Percentiles rank a stretch among this genome's conserved stretches.
These are phyloP conservation scores for Kwoniella shivajii DNA, from an alignment of 1,284 basidiomycete species.

Conservation along the genomic window DNA sequence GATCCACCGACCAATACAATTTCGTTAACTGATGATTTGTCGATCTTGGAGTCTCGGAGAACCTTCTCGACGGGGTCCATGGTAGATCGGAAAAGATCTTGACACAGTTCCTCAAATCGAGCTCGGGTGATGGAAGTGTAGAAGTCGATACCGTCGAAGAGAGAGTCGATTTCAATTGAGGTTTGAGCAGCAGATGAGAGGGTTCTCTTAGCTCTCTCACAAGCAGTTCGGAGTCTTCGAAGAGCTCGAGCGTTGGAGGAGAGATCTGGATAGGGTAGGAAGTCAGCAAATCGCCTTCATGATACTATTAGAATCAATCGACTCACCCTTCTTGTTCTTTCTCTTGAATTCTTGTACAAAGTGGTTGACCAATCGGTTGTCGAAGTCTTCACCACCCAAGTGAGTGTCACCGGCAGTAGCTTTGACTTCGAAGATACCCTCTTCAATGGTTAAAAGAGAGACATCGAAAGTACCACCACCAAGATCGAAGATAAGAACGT, in stretches of 20 bases:
- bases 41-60: conserved; percentile 96
- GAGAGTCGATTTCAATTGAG: conserved; percentile 97
- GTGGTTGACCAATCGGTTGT: conserved; percentile 94
- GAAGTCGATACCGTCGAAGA: conserved; percentile 89
- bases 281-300: conserved; percentile 29
- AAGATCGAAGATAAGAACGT: conserved; percentile 99
- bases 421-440: conserved; percentile 68
- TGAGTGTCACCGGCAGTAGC: conserved; percentile 95
- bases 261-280: conserved; percentile 70
- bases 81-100: conserved; percentile 90
- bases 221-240: conserved; percentile 91
- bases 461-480: conserved; percentile 85
- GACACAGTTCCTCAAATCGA: conserved; percentile 99
- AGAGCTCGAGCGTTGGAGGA: conserved; percentile 93
- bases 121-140: conserved; percentile 96
- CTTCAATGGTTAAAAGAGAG: conserved; percentile 65
- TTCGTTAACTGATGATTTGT: conserved; percentile 77
- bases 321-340: conserved; percentile 74
- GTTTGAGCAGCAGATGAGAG: conserved; percentile 98
- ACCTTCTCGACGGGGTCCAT: conserved; percentile 99
- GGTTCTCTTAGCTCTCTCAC: conserved; percentile 99
- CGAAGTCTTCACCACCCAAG: conserved; percentile 98
- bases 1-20: conserved; percentile 99
- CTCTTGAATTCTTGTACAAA: conserved; percentile 71
- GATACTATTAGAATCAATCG: conserved; percentile 33